phyloP scores from a whole-genome alignment of 208 protist species.

The Jaenimonas drosophilae region DNA sequence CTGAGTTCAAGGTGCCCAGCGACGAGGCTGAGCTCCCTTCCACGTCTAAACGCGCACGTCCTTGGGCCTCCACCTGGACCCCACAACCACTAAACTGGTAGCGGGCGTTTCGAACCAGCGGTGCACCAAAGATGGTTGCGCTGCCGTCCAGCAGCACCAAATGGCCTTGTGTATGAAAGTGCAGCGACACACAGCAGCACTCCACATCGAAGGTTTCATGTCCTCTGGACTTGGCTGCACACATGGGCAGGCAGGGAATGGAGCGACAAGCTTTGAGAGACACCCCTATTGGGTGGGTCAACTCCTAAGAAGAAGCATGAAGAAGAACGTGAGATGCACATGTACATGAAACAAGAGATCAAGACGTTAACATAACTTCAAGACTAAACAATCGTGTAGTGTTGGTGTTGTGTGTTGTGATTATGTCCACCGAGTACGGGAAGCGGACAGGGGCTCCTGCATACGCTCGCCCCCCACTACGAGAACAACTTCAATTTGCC shows the following conservation, averaged over 20 bases:
- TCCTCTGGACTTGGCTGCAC: too few species aligned
- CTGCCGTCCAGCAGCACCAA: constrained; percentile 41
- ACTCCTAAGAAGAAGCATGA: too few species aligned
- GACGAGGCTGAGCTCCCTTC: constrained; percentile 20
- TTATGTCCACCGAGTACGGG: too few species aligned
- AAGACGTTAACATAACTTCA: too few species aligned
- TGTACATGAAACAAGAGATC: background rate
- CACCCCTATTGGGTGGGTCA: too few species aligned
- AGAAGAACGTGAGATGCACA: constrained; percentile 3
- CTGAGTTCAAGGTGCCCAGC: constrained; percentile 11
- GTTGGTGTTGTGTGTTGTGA: too few species aligned
- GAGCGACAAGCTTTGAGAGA: too few species aligned
- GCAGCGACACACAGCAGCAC: constrained; percentile 11
- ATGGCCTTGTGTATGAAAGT: constrained; percentile 12
- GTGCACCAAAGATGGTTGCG: constrained; percentile 36
- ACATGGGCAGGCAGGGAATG: too few species aligned
- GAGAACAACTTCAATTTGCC: constrained; percentile 65
- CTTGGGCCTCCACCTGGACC: constrained; percentile 24
- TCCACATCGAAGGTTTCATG: constrained; percentile 10
- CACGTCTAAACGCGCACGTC: constrained; percentile 28
- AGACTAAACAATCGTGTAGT: too few species aligned
- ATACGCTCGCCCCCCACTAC: constrained; percentile 8
- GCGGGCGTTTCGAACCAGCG: constrained; percentile 39
- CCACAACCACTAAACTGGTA: constrained; percentile 39
- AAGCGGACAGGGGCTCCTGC: too few species aligned